These are phyloP conservation scores for Rhodosorus marinus DNA, from an alignment of 23 red algal species.

Conservation along the genomic window DNA sequence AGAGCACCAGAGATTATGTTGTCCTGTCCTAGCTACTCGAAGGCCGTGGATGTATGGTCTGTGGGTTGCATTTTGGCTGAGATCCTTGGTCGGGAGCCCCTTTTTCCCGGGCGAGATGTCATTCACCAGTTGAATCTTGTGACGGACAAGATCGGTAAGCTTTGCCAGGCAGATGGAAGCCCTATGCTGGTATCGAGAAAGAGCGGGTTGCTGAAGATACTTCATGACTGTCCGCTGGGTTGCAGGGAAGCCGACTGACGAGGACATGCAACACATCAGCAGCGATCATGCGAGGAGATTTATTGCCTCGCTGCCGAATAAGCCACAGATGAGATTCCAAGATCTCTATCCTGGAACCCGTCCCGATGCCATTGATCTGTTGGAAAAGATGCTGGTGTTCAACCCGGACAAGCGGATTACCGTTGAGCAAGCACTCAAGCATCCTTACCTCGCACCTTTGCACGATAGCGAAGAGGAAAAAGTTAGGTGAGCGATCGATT, in stretches of 20 bases:
- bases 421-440: constrained; percentile 50
- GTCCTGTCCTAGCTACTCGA: constrained; percentile 32
- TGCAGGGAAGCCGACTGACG: constrained; percentile 13
- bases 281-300: constrained; percentile 19
- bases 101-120: constrained; percentile 64
- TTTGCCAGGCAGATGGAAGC: no score
- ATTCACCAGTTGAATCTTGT: constrained; percentile 57
- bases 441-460: constrained; percentile 58
- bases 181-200: no score
- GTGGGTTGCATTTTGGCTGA: constrained; percentile 89
- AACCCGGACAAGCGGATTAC: constrained; percentile 56
- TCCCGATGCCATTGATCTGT: constrained; percentile 26
- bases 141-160: constrained; percentile 41
- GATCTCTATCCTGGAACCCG: constrained; percentile 48
- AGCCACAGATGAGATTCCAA: background rate
- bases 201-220: no score
- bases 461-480: constrained; percentile 42
- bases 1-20: constrained; percentile 69
- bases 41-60: constrained; percentile 81
- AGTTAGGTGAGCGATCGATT: no score
- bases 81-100: constrained; percentile 46
- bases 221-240: no score
- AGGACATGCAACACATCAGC: constrained; percentile 19
- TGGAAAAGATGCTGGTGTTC: constrained; percentile 64
- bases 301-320: constrained; percentile 28